These are phyloP conservation scores for Hanseniaspora lachancei DNA, from an alignment of 805 yeast species.

Conservation along the genomic window DNA sequence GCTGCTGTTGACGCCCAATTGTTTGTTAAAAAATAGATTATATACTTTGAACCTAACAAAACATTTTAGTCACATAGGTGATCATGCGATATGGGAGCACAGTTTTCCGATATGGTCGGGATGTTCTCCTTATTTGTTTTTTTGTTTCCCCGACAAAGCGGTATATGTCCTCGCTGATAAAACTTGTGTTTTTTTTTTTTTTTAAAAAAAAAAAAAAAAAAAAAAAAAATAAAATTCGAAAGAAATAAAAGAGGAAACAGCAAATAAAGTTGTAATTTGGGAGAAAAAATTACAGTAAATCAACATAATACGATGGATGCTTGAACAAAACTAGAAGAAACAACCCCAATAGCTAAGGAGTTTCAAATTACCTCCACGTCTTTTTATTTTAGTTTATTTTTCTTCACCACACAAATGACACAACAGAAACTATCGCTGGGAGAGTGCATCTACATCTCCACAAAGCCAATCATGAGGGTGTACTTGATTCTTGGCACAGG, in stretches of 20 bases:
- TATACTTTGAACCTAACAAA: too few relatives aligned
- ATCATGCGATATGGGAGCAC: background rate
- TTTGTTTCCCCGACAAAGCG: background rate
- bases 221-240: background rate
- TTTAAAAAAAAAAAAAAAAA: background rate
- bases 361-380: too few relatives aligned
- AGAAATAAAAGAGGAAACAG: background rate
- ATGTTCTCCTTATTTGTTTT: background rate
- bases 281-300: too few relatives aligned
- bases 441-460: slow-evolving; percentile 58
- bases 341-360: too few relatives aligned
- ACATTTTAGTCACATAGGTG: too few relatives aligned
- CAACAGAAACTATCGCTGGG: slow-evolving; percentile 31
- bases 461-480: slow-evolving; percentile 77
- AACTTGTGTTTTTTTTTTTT: too few relatives aligned
- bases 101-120: background rate
- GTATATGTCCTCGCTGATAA: too few relatives aligned
- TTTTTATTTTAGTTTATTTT: too few relatives aligned
- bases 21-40: slow-evolving; percentile 18
- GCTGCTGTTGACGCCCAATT: slow-evolving; percentile 42
- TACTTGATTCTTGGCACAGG: slow-evolving; percentile 61
- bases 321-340: too few relatives aligned
- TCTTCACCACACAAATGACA: background rate
- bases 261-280: background rate
- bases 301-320: too few relatives aligned